Conservation (phyloP, 1,139 yeast genomes). For the Meyerozyma carpophila region DNA sequence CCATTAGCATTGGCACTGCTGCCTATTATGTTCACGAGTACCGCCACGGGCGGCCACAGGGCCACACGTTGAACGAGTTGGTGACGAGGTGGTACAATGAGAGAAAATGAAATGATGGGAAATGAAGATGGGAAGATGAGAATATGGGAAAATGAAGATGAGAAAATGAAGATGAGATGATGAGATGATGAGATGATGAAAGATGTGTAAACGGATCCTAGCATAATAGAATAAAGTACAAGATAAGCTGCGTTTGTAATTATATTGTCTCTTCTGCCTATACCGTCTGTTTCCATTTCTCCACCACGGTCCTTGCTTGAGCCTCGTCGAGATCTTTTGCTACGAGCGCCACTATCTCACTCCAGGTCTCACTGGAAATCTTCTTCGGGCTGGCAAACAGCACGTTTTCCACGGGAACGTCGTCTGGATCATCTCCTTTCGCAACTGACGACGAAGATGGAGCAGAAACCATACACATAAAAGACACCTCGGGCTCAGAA, state of each 20-base stretch:
- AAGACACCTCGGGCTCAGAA: constrained; percentile 15
- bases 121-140: background rate
- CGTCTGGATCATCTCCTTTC: constrained; percentile 13
- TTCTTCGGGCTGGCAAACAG: constrained; percentile 1
- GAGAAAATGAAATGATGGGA: background rate
- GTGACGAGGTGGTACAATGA: constrained; percentile 21
- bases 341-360: constrained; percentile 23
- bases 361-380: constrained; percentile 26
- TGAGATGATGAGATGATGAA: background rate
- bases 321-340: constrained; percentile 24
- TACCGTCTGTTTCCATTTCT: background rate
- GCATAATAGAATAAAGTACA: background rate
- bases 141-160: background rate
- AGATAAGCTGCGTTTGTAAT: background rate
- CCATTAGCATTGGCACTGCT: constrained; percentile 50
- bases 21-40: constrained; percentile 59
- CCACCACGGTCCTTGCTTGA: constrained; percentile 16
- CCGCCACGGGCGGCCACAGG: constrained; percentile 49
- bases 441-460: constrained; percentile 10
- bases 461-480: constrained; percentile 36
- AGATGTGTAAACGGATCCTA: background rate
- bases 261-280: too few species aligned
- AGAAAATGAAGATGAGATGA: too few species aligned
- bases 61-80: constrained; percentile 53
- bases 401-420: constrained; percentile 8